phyloP scores from a whole-genome alignment of 2,329 filamentous ascomycete species.

The Cladosporium oxysporum region DNA sequence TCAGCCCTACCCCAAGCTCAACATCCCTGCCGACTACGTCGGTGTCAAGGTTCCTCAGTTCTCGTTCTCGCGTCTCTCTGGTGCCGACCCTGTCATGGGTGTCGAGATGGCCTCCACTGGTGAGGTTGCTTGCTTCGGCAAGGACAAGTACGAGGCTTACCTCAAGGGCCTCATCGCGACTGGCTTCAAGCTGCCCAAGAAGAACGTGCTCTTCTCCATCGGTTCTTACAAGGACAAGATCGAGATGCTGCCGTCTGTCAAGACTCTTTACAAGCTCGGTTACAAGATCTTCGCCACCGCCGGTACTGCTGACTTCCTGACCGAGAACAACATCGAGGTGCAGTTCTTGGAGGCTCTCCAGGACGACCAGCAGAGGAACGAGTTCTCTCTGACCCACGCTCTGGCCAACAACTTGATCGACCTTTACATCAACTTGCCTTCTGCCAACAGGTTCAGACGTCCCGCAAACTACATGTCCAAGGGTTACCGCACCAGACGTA shows the following conservation, averaged over 20 bases:
- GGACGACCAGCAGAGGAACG: conserved; percentile 82
- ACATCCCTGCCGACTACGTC: conserved; percentile 77
- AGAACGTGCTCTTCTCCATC: conserved; percentile 92
- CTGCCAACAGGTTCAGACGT: conserved; percentile 93
- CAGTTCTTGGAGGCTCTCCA: conserved; percentile 88
- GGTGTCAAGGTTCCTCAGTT: conserved; percentile 99
- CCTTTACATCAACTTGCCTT: conserved; percentile 98
- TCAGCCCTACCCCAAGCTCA: conserved; percentile 75
- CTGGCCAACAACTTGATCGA: conserved; percentile 97
- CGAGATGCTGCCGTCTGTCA: conserved; percentile 91
- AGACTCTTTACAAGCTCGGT: conserved; percentile 84
- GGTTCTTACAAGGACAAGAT: conserved; percentile 98
- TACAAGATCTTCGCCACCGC: conserved; percentile 96
- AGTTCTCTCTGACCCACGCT: conserved; percentile 96
- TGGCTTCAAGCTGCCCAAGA: conserved; percentile 93
- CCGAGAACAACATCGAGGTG: conserved; percentile 86
- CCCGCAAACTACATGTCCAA: conserved; percentile 99
- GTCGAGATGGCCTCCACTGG: conserved; percentile 99
- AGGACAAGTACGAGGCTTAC: conserved; percentile 96
- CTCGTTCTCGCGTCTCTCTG: conserved; percentile 95
- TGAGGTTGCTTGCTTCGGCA: conserved; percentile 94
- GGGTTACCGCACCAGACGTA: conserved; percentile 92
- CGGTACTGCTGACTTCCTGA: conserved; percentile 93
- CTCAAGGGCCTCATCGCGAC: conserved; percentile 94
- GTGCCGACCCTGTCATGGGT: conserved; percentile 92